Base-by-base conservation (phyloP, 495 filamentous ascomycete genomes). In the Parathielavia appendiculata region DNA sequence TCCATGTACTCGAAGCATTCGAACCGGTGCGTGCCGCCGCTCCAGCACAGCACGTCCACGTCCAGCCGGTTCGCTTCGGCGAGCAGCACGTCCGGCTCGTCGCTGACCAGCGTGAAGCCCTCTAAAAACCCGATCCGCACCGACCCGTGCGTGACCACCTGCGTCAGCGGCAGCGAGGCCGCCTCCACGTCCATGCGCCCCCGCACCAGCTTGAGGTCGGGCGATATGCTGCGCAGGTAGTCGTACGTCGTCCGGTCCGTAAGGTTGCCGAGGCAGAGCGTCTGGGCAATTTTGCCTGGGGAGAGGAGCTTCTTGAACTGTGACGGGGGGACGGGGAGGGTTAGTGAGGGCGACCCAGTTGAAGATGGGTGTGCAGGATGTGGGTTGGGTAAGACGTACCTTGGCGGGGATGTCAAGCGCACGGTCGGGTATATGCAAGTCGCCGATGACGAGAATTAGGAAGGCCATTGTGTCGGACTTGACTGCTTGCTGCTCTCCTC, bases 1-100 rank as follows among this genome's bases (percentile, higher is more conserved):
- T 93, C 95, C 78, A 97, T 95, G 74, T 97, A 86, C 78, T 98
- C 95, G 68, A 96, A 98, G 32, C 95, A 95, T 76, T 99, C 93
- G 70, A 99, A 99, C 13, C 84, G 80, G 75, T 97, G 92, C 14
- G 92, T 96, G n/a, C 93, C 95, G 44, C 91, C 93, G 35, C 48
- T 49, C 91, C 91, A 99, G 62, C 96, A 85, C 54, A 99, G 74
- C 45, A 99, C 89, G 76, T 99, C 93, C 17, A 97, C 95, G 68
- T 97, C 93, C 77, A 99, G 86, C 71, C 92, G 89, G 60, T 93
- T 86, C 26, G 93, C 93, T 57, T 95, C 91, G 58, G 96, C 96
- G 51, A 99, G 76, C 52, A 99, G 75, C 19, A 89, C 81, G 72
- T 99, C 93, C 20, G 91, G 87, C 71, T 99, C 93, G 59, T 86